These are phyloP conservation scores for Fragaria iinumae DNA, from an alignment of 306 rosid genomes.

Conservation along the genomic window DNA sequence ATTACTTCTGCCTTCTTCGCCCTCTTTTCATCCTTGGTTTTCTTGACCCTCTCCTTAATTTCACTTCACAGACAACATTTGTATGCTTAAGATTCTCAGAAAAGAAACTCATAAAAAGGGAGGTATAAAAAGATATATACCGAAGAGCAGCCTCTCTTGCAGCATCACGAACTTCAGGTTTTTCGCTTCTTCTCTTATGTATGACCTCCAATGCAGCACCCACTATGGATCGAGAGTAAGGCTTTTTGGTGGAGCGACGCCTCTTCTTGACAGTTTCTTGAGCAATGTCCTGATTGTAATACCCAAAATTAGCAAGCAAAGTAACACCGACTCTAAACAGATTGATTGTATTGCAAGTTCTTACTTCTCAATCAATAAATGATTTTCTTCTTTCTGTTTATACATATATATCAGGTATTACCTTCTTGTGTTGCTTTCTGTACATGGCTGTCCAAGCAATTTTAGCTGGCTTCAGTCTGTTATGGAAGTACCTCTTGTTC, in stretches of 20 bases:
- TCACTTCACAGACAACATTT: background rate
- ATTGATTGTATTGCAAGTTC: background rate
- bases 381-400: background rate
- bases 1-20: slow-evolving; percentile 13
- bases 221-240: slow-evolving; percentile 21
- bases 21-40: slow-evolving; percentile 20
- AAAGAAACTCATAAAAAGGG: background rate
- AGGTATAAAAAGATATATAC: background rate
- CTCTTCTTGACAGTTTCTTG: background rate
- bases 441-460: slow-evolving; percentile 77
- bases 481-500: slow-evolving; percentile 71
- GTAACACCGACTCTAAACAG: background rate
- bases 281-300: slow-evolving; percentile 9
- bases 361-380: background rate
- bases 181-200: slow-evolving; percentile 10
- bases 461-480: slow-evolving; percentile 72
- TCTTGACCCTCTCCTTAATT: slow-evolving; percentile 17
- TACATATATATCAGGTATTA: background rate
- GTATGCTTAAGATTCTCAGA: background rate
- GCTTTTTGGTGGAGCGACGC: slow-evolving; percentile 2
- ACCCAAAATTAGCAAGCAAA: background rate
- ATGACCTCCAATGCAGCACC: slow-evolving; percentile 17
- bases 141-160: slow-evolving; percentile 12
- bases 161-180: slow-evolving; percentile 4
- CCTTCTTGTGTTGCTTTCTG: slow-evolving; percentile 82